Base-by-base conservation (phyloP, 768 basidiomycete genomes). In the Amanita molliuscula region DNA sequence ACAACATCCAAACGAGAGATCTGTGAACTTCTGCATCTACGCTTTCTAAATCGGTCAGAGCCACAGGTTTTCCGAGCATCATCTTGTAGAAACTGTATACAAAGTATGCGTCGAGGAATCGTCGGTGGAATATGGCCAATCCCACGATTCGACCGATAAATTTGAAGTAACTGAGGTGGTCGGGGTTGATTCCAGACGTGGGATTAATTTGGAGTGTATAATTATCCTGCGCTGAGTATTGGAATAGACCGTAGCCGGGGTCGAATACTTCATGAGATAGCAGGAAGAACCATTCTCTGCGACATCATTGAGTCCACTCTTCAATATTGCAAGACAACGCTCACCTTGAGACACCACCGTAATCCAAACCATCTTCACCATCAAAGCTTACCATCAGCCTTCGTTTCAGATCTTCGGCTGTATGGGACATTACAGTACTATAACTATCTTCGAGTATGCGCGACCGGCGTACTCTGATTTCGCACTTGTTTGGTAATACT, bases 361-460 rank as follows among this genome's bases (percentile, higher is more conserved):
- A 85, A 62, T 88, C 86, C 52, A 89, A 61, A 7, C 83, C 86
- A 58, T 88, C 87, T 59, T 89, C 87, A 23, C 82, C 82, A 18
- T 87, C 84, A 50, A 89, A 89, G 58, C 70, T 81, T 38, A 88
- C 75, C 73, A 86, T 79, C 53, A 89, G 61, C 53, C 82, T 66
- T 61, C 78, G 77, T 61, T 83, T 85, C 54, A 89, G 59, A 45
- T 87, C 82, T 47, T 79, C 76, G 1, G 84, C 82, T 25, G 78
- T 79, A 54, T 84, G 69, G 16, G 79, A 80, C 91, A 94, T 94
- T 42, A 93, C 78, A 53, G 88, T 79, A 47, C 78, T 73, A 63
- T 86, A 95, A 59, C 83, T 86, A 58, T 94, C 92, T 63, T 94
- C 92, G 58, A 94, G 73, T 46, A 94, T 82, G 54, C 83, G 80